A percentile compares a stretch with the other conserved stretches of the same genome.
Conservation (phyloP, 2,329 filamentous ascomycete genomes). For the Aspergillus neotritici region DNA sequence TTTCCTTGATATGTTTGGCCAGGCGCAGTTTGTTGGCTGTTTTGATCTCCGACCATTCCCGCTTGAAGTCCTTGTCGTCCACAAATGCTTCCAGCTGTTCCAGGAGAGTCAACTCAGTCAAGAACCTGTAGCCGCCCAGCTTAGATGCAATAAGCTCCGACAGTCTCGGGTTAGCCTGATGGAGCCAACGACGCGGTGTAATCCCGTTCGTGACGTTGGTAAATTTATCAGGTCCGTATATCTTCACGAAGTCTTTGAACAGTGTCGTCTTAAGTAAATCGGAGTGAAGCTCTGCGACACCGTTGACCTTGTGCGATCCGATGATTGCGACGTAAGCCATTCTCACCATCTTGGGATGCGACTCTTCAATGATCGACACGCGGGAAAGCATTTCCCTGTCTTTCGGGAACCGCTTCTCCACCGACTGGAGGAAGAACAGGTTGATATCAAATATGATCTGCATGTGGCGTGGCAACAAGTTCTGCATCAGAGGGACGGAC, state of each 20-base stretch:
- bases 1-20: conserved; percentile 82
- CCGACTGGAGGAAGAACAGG: conserved; percentile 80
- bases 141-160: conserved; percentile 91
- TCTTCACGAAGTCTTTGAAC: conserved; percentile 95
- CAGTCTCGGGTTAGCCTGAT: conserved; percentile 90
- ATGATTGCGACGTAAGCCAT: conserved; percentile 96
- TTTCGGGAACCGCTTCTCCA: conserved; percentile 85
- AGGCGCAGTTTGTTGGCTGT: conserved; percentile 90
- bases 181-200: conserved; percentile 90
- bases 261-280: conserved; percentile 99
- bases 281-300: conserved; percentile 94
- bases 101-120: conserved; percentile 83
- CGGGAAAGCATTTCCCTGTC: conserved; percentile 77
- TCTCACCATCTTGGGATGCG: conserved; percentile 92
- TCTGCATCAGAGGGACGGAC: conserved; percentile 87
- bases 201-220: conserved; percentile 98
- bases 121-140: conserved; percentile 72
- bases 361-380: conserved; percentile 98
- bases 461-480: conserved; percentile 86
- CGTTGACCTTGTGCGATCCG: conserved; percentile 98
- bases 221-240: conserved; percentile 96
- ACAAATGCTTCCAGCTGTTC: conserved; percentile 79
- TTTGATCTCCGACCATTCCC: conserved; percentile 96
- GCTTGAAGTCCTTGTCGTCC: conserved; percentile 83
- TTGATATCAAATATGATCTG: conserved; percentile 99